Base-by-base conservation (phyloP, 164 flowering plant species). In the Chimonanthus praecox region DNA sequence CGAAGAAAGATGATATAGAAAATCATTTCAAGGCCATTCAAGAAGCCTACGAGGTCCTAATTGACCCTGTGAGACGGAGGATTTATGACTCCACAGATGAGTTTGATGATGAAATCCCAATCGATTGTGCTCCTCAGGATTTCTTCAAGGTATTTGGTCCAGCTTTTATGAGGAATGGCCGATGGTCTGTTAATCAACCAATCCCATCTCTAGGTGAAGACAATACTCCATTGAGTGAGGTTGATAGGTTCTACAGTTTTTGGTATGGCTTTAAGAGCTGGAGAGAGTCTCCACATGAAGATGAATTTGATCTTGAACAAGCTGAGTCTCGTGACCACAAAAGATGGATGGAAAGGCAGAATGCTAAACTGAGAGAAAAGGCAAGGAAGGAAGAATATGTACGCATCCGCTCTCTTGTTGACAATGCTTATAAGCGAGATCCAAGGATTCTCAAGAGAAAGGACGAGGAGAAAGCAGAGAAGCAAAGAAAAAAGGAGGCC, bases 311-410 rank as follows among this genome's bases (percentile, higher is more conserved):
- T 75, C 82, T 91, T 71, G 97, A 92, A 84, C 95, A 94, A 82
- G 94, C 97, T 4, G 98, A 94, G 74, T 88, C 98, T 76, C 94
- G 98, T 74, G 98, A 94, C 73, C 95, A 94, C 73, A 91, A 82
- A 80, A 88, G 98, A 76, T 94, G 97, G 97, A 92, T 94, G 97
- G 98, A 94, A 79, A 88, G 97, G 79, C 97, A 94, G 82, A 94
- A 94, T 81, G 89, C 94, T 6, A 94, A 94, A 73, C 91, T 90
- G 48, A 62, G 90, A 15, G 98, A 92, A 77, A 92, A 88, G 80
- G 94, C 97, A 6, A 88, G 95, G 81, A 94, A 92, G 83, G 97
- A 92, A 80, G 98, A 94, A 64, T 81, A 84, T 82, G 85, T 84
- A 7, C 84, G 98, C 16, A 69, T 94, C 47, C 92, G 98, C 15